Base-by-base conservation (phyloP, 345 rosid genomes). In the Cardamine chenopodiifolia region DNA sequence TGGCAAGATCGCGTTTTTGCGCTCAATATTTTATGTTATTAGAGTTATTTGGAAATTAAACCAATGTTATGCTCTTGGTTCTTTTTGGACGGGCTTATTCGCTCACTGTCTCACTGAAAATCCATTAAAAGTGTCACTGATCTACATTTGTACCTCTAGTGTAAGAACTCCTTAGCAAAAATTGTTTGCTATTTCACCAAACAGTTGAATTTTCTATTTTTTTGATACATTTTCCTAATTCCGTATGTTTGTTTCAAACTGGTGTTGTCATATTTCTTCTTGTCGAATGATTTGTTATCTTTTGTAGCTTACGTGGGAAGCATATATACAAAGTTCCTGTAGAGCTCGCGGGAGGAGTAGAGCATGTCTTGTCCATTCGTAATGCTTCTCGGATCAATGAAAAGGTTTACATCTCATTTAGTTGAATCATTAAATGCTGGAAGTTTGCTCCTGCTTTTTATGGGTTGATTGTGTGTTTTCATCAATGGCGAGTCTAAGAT, bases 221-320 rank as follows among this genome's bases (percentile, higher is more conserved):
- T 71, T 71, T 40, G 31, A 39, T 71, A 11, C 59, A 71, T 65
- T 58, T 49, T 2, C 58, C 23, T 52, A 58, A 39, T 39, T 55
- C 73, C 23, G 32, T 68, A 23, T 56, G 32, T 47, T 72, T n/a
- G 6, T 55, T 78, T 45, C 25, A 63, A 28, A 45, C 7, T 45
- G 18, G 49, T 66, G 45, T 76, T 45, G 50, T 45, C 34, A 62
- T 70, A 35, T 73, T 18, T 65, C 35, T 66, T 65, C 53, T 69
- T 7, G 18, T 81, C 39, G 71, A 44, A 48, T 80, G 76, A 1
- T 48, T 61, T 19, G 45, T 26, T 37, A 39, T 42, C 17, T 34
- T 79, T 28, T 58, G 63, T 76, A 95, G 99, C 73, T 81, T 95
- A 76, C 89, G 92, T 14, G 96, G 97, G 72, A 95, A 95, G 79